Conservation (phyloP, 2,329 filamentous ascomycete genomes). For the Fusarium buharicum region DNA sequence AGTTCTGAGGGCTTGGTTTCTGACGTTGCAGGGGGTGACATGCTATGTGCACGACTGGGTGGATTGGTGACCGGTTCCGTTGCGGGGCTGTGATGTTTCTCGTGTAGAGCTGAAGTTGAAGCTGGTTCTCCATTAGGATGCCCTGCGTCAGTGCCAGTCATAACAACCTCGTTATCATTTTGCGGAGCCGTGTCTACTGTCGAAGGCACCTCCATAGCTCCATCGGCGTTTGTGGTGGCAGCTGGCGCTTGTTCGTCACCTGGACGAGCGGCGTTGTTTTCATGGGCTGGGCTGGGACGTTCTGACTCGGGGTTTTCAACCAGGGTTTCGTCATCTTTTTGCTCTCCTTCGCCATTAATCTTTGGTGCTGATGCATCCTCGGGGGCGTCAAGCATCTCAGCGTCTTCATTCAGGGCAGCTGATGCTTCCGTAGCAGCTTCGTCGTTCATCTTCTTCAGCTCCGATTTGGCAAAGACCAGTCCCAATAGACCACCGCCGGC, state of each 20-base stretch:
- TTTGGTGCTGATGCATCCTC: neutral
- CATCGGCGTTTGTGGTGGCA: neutral
- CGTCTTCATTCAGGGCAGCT: slow-evolving; percentile 41
- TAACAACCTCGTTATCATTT: slow-evolving; percentile 46
- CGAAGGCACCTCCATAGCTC: neutral
- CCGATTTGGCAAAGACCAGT: slow-evolving; percentile 68
- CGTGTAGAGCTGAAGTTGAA: slow-evolving; percentile 40
- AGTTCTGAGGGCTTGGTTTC: slow-evolving; percentile 64
- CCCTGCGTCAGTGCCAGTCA: slow-evolving; percentile 41
- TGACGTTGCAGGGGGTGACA: slow-evolving; percentile 58
- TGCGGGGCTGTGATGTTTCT: slow-evolving; percentile 53
- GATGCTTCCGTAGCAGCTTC: slow-evolving; percentile 46
- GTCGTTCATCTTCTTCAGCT: slow-evolving; percentile 63
- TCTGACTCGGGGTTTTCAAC: slow-evolving; percentile 47
- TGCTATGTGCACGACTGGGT: slow-evolving; percentile 57
- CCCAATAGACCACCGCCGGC: slow-evolving; percentile 61
- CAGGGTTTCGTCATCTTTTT: slow-evolving; percentile 51
- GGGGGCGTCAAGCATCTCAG: slow-evolving; percentile 33
- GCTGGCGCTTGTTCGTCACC: neutral
- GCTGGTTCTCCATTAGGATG: slow-evolving; percentile 35
- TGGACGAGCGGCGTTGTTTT: neutral
- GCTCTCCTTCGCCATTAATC: slow-evolving; percentile 44
- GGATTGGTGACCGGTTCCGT: slow-evolving; percentile 57
- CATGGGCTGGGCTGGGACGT: slow-evolving; percentile 26
- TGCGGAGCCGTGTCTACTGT: neutral